Evolutionary conservation across 1,139 yeast genomes (phyloP).

Genomic region (Wickerhamiella infanticola): DNA sequence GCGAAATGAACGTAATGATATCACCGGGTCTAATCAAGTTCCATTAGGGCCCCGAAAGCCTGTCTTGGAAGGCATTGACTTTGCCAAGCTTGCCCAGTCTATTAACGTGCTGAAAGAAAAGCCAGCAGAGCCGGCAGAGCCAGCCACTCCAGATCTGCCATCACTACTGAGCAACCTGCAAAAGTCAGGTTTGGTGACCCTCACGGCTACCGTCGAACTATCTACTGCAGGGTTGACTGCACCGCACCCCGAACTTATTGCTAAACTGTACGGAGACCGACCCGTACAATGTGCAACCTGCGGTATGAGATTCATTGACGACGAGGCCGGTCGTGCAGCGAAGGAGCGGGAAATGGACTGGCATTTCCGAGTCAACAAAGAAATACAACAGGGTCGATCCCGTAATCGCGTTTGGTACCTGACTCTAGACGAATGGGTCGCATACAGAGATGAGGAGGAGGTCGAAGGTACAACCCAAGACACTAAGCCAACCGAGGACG

Average conservation of each 20-base stretch:
- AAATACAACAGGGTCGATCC: conserved; percentile 38
- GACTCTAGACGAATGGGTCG: conserved; percentile 57
- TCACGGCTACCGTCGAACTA: conserved; percentile 14
- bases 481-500: conserved; percentile 10
- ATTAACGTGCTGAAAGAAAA: neutral
- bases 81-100: conserved; percentile 8
- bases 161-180: neutral
- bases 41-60: conserved; percentile 4
- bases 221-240: conserved; percentile 18
- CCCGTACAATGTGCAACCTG: conserved; percentile 80
- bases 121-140: neutral
- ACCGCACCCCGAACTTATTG: conserved; percentile 23
- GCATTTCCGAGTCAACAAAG: conserved; percentile 88
- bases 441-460: conserved; percentile 49
- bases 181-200: conserved; percentile 1
- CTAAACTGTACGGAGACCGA: conserved; percentile 38
- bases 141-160: neutral
- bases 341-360: conserved; percentile 70
- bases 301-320: conserved; percentile 67
- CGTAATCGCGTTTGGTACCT: conserved; percentile 75
- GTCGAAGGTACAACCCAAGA: conserved; percentile 17
- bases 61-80: conserved; percentile 5
- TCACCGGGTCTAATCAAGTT: conserved; percentile 6
- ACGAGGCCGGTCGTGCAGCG: conserved; percentile 38
- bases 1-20: conserved; percentile 3